A percentile compares a stretch with the other conserved stretches of the same genome.
phyloP scores from a whole-genome alignment of 1,284 basidiomycete genomes.

The Phenoliferia sp. region DNA sequence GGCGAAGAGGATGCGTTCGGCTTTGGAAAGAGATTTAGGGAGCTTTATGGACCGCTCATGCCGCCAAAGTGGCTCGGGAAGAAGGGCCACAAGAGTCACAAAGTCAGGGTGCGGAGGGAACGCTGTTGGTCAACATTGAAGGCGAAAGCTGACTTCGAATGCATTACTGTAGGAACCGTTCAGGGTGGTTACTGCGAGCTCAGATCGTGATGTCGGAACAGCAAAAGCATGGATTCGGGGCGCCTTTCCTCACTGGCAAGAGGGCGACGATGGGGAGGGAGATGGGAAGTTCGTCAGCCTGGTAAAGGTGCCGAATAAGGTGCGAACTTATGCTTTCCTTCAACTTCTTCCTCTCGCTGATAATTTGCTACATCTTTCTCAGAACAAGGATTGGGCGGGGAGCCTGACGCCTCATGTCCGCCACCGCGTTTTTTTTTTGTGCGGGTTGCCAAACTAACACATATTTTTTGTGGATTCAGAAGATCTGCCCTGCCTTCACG shows the following conservation, averaged over 20 bases:
- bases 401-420: constrained; percentile 46
- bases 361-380: too few species aligned
- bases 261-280: constrained; percentile 44
- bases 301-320: constrained; percentile 47
- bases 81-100: constrained; percentile 24
- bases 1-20: constrained; percentile 43
- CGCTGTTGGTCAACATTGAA: too few species aligned
- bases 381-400: constrained; percentile 42
- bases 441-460: too few species aligned
- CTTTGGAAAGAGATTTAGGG: constrained; percentile 41
- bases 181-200: constrained; percentile 45
- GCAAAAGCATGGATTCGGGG: constrained; percentile 46
- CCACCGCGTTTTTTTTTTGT: not conserved
- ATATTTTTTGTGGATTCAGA: constrained; percentile 27
- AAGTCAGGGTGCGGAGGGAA: constrained; percentile 20
- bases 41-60: constrained; percentile 43
- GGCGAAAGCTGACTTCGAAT: constrained; percentile 31
- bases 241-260: constrained; percentile 44
- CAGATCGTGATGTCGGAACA: constrained; percentile 44
- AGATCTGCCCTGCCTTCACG: constrained; percentile 46
- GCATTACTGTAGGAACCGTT: constrained; percentile 3
- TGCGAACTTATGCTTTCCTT: not conserved
- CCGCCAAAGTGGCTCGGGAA: constrained; percentile 36
- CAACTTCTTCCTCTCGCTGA: not conserved
- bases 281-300: constrained; percentile 45